Percentiles rank a stretch among this genome's conserved stretches.
Evolutionary conservation across 139 green algal genomes (phyloP).

Genomic region (Coelastrella sp.): DNA sequence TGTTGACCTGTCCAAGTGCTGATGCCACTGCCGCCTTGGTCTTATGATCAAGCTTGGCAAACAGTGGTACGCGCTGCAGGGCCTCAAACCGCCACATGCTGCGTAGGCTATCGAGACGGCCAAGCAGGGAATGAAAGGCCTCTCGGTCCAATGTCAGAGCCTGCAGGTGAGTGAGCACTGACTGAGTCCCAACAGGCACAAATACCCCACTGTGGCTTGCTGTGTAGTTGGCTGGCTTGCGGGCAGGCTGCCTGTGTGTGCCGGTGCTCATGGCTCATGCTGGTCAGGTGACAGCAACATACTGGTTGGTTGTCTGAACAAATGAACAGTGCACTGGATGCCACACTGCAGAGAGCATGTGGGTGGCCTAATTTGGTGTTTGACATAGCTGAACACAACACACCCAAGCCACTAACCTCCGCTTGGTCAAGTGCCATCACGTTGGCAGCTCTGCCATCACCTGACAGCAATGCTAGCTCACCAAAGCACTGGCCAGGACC

Average conservation of each 20-base stretch:
- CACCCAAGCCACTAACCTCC: slow-evolving; percentile 51
- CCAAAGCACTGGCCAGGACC: slow-evolving; percentile 89
- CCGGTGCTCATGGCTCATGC: too few relatives aligned
- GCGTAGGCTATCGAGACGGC: slow-evolving; percentile 76
- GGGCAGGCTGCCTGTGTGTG: too few relatives aligned
- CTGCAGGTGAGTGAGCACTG: slow-evolving; percentile 30
- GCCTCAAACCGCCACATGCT: slow-evolving; percentile 89
- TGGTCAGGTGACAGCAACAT: too few relatives aligned
- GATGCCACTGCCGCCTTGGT: slow-evolving; percentile 50
- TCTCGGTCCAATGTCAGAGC: slow-evolving; percentile 74
- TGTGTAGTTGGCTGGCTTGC: too few relatives aligned
- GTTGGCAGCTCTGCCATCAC: slow-evolving; percentile 76
- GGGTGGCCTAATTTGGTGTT: neutral
- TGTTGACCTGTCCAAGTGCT: slow-evolving; percentile 49
- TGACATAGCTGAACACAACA: neutral
- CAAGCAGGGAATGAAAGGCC: slow-evolving; percentile 77
- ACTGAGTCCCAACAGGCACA: too few relatives aligned
- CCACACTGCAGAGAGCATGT: neutral
- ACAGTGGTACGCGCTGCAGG: slow-evolving; percentile 56
- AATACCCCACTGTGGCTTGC: too few relatives aligned
- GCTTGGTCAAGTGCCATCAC: slow-evolving; percentile 69
- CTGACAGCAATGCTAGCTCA: slow-evolving; percentile 86
- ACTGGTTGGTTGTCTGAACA: too few relatives aligned
- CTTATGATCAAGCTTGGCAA: slow-evolving; percentile 48
- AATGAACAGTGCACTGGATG: too few relatives aligned